Evolutionary conservation across 2,329 filamentous ascomycete genomes (phyloP).

Genomic region (Pseudopyricularia cyperi): DNA sequence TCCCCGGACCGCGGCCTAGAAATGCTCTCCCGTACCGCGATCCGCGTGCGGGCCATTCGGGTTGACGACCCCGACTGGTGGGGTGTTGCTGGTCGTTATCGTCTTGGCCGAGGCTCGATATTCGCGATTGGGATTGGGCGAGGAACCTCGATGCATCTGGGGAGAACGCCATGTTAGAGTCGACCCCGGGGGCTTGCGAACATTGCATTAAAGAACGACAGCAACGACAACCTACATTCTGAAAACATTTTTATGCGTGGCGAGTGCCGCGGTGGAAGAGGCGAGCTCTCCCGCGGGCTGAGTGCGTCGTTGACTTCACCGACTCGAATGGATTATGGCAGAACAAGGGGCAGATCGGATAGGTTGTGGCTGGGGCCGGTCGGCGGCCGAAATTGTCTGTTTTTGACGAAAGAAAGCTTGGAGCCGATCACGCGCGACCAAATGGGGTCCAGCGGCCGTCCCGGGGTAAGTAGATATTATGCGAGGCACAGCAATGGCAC

Average conservation of each 20-base stretch:
- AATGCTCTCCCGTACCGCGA: slow-evolving; percentile 26
- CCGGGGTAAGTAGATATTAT: not conserved
- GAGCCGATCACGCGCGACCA: not conserved
- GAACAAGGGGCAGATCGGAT: not conserved
- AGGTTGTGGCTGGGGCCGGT: not conserved
- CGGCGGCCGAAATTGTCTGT: not conserved
- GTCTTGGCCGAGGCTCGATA: slow-evolving; percentile 59
- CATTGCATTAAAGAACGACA: not conserved
- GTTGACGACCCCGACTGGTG: slow-evolving; percentile 14
- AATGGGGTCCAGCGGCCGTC: not conserved
- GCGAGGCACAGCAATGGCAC: no score
- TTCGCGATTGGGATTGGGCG: slow-evolving; percentile 85
- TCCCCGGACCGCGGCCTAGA: slow-evolving; percentile 37
- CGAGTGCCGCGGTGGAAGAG: not conserved
- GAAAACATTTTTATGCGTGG: slow-evolving; percentile 57
- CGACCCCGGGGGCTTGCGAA: not conserved
- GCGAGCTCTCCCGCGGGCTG: not conserved
- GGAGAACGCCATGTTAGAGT: not conserved
- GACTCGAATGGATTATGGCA: not conserved
- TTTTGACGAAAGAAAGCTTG: not conserved
- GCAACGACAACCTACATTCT: slow-evolving; percentile 56
- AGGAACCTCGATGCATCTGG: slow-evolving; percentile 93
- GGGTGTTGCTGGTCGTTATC: slow-evolving; percentile 22
- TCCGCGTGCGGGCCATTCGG: slow-evolving; percentile 22
- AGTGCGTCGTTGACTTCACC: not conserved